Evolutionary conservation across 1,139 yeast genomes (phyloP).

Genomic region (Suhomyces bokatorum): DNA sequence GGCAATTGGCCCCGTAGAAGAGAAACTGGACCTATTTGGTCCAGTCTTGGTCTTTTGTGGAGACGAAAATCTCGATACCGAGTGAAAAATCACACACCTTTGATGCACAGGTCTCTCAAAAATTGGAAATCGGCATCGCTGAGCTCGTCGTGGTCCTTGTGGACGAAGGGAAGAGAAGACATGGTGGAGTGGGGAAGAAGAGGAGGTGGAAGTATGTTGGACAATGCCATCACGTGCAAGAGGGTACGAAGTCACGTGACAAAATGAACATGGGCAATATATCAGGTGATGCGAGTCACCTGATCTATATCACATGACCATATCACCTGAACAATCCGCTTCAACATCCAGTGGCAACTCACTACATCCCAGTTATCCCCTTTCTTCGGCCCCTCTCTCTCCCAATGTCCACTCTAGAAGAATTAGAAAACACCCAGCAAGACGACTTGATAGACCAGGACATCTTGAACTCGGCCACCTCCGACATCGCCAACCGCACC

Average conservation of each 20-base stretch:
- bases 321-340: constrained; percentile 3
- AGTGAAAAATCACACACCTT: constrained; percentile 25
- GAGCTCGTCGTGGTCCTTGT: constrained; percentile 22
- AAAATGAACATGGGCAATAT: no score
- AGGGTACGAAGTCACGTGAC: no score
- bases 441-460: constrained; percentile 72
- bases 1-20: not conserved
- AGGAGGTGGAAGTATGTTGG: not conserved
- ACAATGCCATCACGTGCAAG: no score
- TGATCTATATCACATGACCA: no score
- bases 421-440: constrained; percentile 51
- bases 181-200: not conserved
- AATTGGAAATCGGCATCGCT: constrained; percentile 27
- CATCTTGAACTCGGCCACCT: constrained; percentile 72
- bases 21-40: no score
- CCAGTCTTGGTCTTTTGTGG: not conserved
- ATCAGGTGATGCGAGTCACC: constrained; percentile 1
- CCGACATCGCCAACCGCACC: constrained; percentile 83
- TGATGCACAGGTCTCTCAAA: constrained; percentile 29
- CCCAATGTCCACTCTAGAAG: constrained; percentile 68
- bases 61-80: not conserved
- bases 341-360: constrained; percentile 15
- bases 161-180: constrained; percentile 3
- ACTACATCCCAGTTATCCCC: not conserved
- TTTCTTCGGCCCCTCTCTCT: not conserved